phyloP scores from a whole-genome alignment of 2,329 filamentous ascomycete genomes.

The Fusarium palustre region DNA sequence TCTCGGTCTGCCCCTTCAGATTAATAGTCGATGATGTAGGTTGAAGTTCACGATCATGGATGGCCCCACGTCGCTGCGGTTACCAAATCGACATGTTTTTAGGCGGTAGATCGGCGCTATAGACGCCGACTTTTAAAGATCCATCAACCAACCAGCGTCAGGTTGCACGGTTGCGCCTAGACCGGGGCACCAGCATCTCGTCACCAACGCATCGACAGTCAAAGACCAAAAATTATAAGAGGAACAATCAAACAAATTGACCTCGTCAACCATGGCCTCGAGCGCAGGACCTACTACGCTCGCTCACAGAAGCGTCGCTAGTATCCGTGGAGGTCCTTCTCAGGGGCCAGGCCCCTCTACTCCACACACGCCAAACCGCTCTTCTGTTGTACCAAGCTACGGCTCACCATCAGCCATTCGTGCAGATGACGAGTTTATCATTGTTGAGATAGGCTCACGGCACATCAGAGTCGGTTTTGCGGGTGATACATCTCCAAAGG shows the following conservation, averaged over 20 bases:
- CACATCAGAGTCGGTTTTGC: slow-evolving; percentile 87
- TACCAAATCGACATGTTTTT: slow-evolving; percentile 46
- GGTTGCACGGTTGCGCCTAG: slow-evolving; percentile 30
- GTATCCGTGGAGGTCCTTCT: slow-evolving; percentile 61
- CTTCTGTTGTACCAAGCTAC: slow-evolving; percentile 65
- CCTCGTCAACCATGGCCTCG: slow-evolving; percentile 57
- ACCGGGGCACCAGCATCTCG: slow-evolving; percentile 30
- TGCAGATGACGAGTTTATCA: slow-evolving; percentile 84
- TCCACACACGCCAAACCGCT: slow-evolving; percentile 71
- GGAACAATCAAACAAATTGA: neutral
- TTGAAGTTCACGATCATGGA: slow-evolving; percentile 33
- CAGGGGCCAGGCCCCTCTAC: slow-evolving; percentile 54
- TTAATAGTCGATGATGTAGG: slow-evolving; percentile 34
- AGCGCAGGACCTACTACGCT: slow-evolving; percentile 57
- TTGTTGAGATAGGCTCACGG: slow-evolving; percentile 85
- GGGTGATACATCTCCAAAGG: slow-evolving; percentile 82
- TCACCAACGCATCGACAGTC: slow-evolving; percentile 25
- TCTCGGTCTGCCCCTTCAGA: slow-evolving; percentile 3
- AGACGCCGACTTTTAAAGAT: slow-evolving; percentile 40
- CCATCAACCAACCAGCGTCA: slow-evolving; percentile 41
- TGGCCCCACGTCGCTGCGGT: slow-evolving; percentile 50
- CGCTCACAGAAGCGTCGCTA: slow-evolving; percentile 69
- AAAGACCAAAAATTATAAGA: neutral
- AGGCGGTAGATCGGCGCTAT: slow-evolving; percentile 47
- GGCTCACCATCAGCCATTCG: slow-evolving; percentile 71